phyloP scores from a whole-genome alignment of 768 basidiomycete genomes.

The Chalciporus sphaerocephalus region DNA sequence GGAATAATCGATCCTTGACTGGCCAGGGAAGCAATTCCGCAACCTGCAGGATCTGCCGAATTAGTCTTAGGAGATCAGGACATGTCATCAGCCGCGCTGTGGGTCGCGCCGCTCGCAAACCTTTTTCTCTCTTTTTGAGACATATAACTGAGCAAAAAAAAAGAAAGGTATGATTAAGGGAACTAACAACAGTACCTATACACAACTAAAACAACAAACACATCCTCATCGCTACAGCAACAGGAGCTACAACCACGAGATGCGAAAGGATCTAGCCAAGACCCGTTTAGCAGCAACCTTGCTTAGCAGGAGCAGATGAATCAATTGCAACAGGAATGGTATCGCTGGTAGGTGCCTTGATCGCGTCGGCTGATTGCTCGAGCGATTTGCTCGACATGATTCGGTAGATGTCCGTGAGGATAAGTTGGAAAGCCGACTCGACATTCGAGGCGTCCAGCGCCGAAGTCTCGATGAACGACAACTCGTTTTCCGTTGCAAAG shows the following conservation, averaged over 20 bases:
- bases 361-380: constrained; percentile 73
- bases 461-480: constrained; percentile 98
- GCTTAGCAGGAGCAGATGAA: constrained; percentile 46
- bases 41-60: constrained; percentile 82
- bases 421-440: constrained; percentile 95
- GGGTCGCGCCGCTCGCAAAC: constrained; percentile 74
- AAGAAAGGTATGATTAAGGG: neutral
- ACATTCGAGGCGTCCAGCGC: constrained; percentile 99
- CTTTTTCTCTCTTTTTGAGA: constrained; percentile 37
- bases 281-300: constrained; percentile 55
- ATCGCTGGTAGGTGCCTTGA: constrained; percentile 76
- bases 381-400: constrained; percentile 95
- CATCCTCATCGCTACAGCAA: constrained; percentile 7
- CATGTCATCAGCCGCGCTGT: constrained; percentile 81
- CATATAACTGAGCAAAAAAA: too few relatives aligned
- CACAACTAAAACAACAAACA: constrained; percentile 17
- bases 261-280: neutral
- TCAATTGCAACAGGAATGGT: constrained; percentile 80
- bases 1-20: constrained; percentile 83
- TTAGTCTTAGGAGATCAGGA: constrained; percentile 91
- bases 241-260: constrained; percentile 7
- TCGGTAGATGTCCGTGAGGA: constrained; percentile 94
- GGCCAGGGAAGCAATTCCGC: constrained; percentile 94
- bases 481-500: constrained; percentile 83
- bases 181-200: constrained; percentile 23